Base-by-base conservation (phyloP, 164 flowering plant genomes). In the Brasenia schreberi region DNA sequence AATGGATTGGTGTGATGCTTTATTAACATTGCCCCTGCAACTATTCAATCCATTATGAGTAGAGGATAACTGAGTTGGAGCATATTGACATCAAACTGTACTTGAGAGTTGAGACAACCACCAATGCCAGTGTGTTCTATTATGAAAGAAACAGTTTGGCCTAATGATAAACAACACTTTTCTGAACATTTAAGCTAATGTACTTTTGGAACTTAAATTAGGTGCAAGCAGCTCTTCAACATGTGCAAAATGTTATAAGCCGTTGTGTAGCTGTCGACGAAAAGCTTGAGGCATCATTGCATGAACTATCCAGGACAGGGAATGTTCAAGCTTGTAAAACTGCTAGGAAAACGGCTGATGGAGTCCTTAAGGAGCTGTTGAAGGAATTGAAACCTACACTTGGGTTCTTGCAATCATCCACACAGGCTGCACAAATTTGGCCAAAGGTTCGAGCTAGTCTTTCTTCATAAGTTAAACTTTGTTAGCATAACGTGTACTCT, bases 301-400 rank as follows among this genome's bases (percentile, higher is more conserved):
- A 78, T 59, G 96, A 94, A 66, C 85, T 94, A 69, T 88, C 96
- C 19, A 82, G 99, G 78, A 85, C 86, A 3, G 99, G 97, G 6
- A 91, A 94, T 79, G 81, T 87, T 70, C 93, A 86, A 82, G 82
- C 88, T 71, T 91, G 97, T 78, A 94, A 94, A 82, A 82, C 86
- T 71, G 85, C 85, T 71, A 92, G 97, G 3, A 94, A 89, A 81
- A 70, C 86, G 53, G 82, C 88, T 67, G 97, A 89, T 69, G 73
- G 70, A 68, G 59, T 70, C 70, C 73, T 87, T 69, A 90, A 94
- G 76, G 98, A 94, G 66, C 82, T 82, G 27, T 76, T 86, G 0
- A 94, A 86, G 71, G 98, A 94, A 65, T 71, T 89, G 79, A 94
- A 83, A 76, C 86, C 94, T 59, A 75, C 85, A 70, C 62, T 87